phyloP scores from a whole-genome alignment of 2,329 filamentous ascomycete genomes.

The Gaeumannomyces tritici region DNA sequence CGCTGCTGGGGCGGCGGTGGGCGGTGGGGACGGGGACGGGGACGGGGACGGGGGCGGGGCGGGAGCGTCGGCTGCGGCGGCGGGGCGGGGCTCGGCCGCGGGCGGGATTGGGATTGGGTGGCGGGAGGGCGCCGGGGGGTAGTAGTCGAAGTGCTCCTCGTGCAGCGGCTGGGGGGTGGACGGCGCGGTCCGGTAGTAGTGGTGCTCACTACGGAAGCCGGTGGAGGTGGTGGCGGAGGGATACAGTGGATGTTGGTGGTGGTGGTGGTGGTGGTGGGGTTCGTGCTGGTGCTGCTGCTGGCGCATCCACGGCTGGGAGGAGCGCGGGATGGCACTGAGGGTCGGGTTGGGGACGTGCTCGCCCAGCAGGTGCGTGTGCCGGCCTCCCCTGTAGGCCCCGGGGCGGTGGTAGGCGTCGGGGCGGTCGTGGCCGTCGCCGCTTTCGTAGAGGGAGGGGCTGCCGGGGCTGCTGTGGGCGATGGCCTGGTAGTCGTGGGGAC shows the following conservation, averaged over 20 bases:
- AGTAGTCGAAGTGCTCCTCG: not conserved
- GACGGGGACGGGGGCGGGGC: too few relatives aligned
- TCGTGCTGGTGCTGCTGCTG: too few relatives aligned
- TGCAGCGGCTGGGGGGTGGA: not conserved
- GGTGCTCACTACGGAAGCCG: not conserved
- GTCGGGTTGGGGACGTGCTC: conserved; percentile 24
- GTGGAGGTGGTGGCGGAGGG: too few relatives aligned
- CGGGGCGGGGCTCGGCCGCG: too few relatives aligned
- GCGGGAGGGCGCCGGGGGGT: too few relatives aligned
- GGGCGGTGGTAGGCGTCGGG: not conserved
- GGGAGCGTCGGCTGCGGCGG: too few relatives aligned
- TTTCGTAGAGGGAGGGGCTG: not conserved
- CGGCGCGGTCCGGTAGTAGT: not conserved
- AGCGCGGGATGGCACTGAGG: conserved; percentile 31
- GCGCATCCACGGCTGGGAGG: conserved; percentile 7
- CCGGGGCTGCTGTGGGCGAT: not conserved
- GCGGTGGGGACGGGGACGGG: too few relatives aligned
- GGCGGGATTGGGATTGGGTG: too few relatives aligned
- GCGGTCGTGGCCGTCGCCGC: too few relatives aligned
- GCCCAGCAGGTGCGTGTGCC: not conserved
- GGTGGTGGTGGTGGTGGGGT: too few relatives aligned
- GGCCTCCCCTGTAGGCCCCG: not conserved
- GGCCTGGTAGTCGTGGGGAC: too few relatives aligned
- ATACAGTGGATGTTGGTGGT: not conserved
- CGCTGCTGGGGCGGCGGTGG: not conserved